Evolutionary conservation across 169 alveolate genomes (phyloP).

Genomic region (Cryptosporidium bovis): DNA sequence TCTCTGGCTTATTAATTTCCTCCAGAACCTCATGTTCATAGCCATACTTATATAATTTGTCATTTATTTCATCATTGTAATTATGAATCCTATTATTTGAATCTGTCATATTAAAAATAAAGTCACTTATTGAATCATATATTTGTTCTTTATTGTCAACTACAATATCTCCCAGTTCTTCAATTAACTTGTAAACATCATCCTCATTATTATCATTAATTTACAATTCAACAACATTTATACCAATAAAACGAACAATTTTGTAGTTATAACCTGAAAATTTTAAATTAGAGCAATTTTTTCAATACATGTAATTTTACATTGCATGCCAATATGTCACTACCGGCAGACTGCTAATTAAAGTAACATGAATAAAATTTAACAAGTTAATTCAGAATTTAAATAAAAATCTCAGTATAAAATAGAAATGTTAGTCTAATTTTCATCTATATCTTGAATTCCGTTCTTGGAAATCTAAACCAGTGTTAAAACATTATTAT

Average conservation of each 20-base stretch:
- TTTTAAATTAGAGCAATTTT: background rate
- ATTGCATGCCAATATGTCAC: background rate
- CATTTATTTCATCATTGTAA: background rate
- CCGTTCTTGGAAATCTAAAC: slow-evolving; percentile 25
- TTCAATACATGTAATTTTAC: background rate
- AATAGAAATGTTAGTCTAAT: background rate
- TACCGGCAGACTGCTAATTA: no score
- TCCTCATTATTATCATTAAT: slow-evolving; percentile 1
- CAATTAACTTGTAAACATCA: background rate
- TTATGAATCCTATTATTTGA: slow-evolving; percentile 10
- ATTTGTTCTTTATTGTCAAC: background rate
- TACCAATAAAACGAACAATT: background rate
- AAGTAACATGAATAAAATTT: no score
- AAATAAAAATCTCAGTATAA: background rate
- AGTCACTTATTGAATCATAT: background rate
- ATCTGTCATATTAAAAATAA: background rate
- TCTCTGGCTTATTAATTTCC: slow-evolving; percentile 13
- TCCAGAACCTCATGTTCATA: slow-evolving; percentile 6
- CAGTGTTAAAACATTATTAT: background rate
- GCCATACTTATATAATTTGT: background rate
- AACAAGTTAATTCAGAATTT: no score
- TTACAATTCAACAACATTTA: background rate
- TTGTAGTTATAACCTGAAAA: background rate
- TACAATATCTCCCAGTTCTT: background rate
- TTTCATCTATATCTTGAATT: slow-evolving; percentile 21